Percentiles rank a stretch among this genome's conserved stretches.
Evolutionary conservation across 78 protist genomes (phyloP).

Genomic region (Bigelowiella natans): DNA sequence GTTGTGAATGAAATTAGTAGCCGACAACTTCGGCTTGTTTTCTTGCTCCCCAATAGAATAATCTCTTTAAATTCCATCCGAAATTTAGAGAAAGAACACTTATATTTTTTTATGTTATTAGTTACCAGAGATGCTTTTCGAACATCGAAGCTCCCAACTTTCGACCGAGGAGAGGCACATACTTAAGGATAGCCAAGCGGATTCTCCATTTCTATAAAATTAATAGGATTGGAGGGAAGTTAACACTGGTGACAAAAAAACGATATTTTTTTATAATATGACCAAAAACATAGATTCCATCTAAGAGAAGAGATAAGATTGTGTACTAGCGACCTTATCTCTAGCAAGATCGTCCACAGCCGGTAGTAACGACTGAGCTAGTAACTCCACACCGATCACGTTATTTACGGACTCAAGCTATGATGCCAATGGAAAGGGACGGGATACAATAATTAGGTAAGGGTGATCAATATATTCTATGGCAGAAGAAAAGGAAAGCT

Average conservation of each 20-base stretch:
- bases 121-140: background rate
- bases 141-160: background rate
- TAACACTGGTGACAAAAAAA: too few species aligned
- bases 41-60: too few species aligned
- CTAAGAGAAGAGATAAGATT: too few species aligned
- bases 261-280: too few species aligned
- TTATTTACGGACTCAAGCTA: background rate
- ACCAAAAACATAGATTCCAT: too few species aligned
- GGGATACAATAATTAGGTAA: background rate
- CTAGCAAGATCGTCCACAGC: constrained; percentile 81
- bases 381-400: constrained; percentile 67
- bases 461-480: constrained; percentile 1
- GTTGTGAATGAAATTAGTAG: too few species aligned
- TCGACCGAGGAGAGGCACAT: background rate
- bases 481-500: constrained; percentile 57
- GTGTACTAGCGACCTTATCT: constrained; percentile 80
- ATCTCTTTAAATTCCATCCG: too few species aligned
- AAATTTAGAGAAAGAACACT: background rate
- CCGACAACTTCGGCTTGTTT: too few species aligned
- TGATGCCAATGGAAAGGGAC: background rate
- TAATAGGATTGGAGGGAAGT: too few species aligned
- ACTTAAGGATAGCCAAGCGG: background rate
- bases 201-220: background rate
- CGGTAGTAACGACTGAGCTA: constrained; percentile 73
- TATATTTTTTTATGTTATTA: too few species aligned